Conservation (phyloP, 2,329 filamentous ascomycete genomes). For the Clonostachys solani region DNA sequence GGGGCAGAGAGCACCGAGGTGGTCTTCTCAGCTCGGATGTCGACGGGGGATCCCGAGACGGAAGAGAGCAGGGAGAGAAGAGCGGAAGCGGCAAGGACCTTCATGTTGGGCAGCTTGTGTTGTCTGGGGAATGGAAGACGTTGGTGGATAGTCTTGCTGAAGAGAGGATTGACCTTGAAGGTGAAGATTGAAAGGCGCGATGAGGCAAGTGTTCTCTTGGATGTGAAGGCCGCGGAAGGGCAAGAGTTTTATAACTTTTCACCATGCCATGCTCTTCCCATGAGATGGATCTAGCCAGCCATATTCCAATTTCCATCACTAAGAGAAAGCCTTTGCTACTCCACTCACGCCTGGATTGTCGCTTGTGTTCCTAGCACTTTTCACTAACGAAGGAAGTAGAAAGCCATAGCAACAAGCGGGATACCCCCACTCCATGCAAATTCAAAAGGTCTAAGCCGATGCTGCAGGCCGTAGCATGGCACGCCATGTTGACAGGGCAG, state of each 20-base stretch:
- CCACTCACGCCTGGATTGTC: too few relatives aligned
- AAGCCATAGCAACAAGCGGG: too few relatives aligned
- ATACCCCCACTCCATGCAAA: too few relatives aligned
- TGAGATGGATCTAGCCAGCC: neutral
- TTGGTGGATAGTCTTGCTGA: neutral
- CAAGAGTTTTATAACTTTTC: neutral
- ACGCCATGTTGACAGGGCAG: too few relatives aligned
- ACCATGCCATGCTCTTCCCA: neutral
- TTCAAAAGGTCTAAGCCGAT: too few relatives aligned
- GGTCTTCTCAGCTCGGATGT: conserved; percentile 10
- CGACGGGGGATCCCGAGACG: conserved; percentile 19
- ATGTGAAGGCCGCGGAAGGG: neutral
- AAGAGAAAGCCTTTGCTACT: too few relatives aligned
- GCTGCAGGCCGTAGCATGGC: too few relatives aligned
- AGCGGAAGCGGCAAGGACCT: conserved; percentile 3
- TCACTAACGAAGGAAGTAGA: too few relatives aligned
- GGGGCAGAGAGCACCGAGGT: conserved; percentile 9
- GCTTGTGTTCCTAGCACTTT: too few relatives aligned
- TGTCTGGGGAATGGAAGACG: neutral
- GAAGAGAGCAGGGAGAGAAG: conserved; percentile 16
- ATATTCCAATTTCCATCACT: too few relatives aligned
- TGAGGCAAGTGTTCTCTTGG: neutral
- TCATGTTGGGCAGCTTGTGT: conserved; percentile 3
- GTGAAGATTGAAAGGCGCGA: neutral
- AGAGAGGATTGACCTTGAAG: neutral